These are phyloP conservation scores for Cercospora zeina DNA, from an alignment of 2,329 filamentous ascomycete species.

Conservation along the genomic window DNA sequence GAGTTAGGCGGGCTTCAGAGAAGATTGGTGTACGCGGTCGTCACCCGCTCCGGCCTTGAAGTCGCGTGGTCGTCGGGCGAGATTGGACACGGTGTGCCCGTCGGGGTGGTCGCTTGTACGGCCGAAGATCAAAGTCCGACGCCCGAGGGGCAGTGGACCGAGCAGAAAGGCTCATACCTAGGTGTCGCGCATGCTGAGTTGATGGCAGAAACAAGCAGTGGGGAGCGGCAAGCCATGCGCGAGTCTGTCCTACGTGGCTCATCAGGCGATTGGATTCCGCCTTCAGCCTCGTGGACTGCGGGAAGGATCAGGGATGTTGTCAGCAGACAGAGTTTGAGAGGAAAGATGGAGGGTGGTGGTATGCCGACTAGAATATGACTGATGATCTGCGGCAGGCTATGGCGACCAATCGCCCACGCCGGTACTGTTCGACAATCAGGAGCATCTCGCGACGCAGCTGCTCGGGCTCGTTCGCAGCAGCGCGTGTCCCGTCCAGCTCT, in stretches of 20 bases:
- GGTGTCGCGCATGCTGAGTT: conserved; percentile 4
- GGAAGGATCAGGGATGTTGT: conserved; percentile 18
- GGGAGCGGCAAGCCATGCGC: conserved; percentile 13
- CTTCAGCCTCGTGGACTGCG: conserved; percentile 20
- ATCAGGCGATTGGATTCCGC: conserved; percentile 17
- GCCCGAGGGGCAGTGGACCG: not conserved
- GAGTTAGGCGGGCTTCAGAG: not conserved
- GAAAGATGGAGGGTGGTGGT: conserved; percentile 3
- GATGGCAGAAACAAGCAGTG: conserved; percentile 11
- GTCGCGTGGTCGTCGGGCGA: not conserved
- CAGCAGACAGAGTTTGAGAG: conserved; percentile 19
- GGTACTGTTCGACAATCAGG: too few relatives aligned
- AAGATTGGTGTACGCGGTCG: not conserved
- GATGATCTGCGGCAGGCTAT: not conserved
- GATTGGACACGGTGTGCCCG: not conserved
- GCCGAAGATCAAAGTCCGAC: not conserved
- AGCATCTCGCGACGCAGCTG: not conserved
- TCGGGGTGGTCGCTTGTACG: not conserved
- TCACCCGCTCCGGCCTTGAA: not conserved
- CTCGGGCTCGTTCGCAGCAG: too few relatives aligned
- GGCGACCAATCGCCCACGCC: not conserved
- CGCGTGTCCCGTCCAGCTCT: not conserved
- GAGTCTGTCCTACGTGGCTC: conserved; percentile 13
- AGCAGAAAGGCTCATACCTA: too few relatives aligned
- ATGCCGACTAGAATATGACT: conserved; percentile 12